Percentiles rank a stretch among this genome's conserved stretches.
Conservation (phyloP, 495 filamentous ascomycete genomes). For the Trichoderma orchidacearum region DNA sequence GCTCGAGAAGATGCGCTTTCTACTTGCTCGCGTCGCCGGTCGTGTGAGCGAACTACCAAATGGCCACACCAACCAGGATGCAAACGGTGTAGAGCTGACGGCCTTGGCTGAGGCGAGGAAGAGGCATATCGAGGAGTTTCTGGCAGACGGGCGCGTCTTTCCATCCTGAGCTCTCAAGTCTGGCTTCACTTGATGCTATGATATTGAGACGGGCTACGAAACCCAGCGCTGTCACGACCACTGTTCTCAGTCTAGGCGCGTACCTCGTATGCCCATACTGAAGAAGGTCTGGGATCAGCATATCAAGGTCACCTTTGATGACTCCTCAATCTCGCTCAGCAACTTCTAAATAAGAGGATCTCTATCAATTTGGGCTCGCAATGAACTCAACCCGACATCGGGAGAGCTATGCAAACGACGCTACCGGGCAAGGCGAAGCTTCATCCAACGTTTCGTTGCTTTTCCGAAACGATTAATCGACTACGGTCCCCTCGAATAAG, state of each 20-base stretch:
- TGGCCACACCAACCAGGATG: neutral
- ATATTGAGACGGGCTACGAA: too few species aligned
- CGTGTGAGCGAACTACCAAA: constrained; percentile 31
- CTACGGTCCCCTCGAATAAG: too few species aligned
- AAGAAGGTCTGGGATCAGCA: neutral
- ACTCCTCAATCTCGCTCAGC: neutral
- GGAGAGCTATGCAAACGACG: too few species aligned
- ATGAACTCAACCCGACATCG: too few species aligned
- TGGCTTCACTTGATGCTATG: too few species aligned
- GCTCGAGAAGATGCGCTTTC: constrained; percentile 60
- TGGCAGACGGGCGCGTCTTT: neutral
- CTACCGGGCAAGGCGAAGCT: too few species aligned
- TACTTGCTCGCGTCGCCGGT: constrained; percentile 57
- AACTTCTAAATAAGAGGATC: too few species aligned
- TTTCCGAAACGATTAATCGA: too few species aligned
- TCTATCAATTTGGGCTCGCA: too few species aligned
- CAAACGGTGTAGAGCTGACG: constrained; percentile 8
- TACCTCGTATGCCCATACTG: neutral
- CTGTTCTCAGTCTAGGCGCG: neutral
- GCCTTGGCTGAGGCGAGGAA: neutral
- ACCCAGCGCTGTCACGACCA: neutral
- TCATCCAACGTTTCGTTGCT: too few species aligned
- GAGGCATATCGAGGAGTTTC: neutral
- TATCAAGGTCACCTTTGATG: neutral
- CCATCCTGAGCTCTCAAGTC: neutral